Conservation (phyloP, 495 filamentous ascomycete species). For the Monascus purpureus region DNA sequence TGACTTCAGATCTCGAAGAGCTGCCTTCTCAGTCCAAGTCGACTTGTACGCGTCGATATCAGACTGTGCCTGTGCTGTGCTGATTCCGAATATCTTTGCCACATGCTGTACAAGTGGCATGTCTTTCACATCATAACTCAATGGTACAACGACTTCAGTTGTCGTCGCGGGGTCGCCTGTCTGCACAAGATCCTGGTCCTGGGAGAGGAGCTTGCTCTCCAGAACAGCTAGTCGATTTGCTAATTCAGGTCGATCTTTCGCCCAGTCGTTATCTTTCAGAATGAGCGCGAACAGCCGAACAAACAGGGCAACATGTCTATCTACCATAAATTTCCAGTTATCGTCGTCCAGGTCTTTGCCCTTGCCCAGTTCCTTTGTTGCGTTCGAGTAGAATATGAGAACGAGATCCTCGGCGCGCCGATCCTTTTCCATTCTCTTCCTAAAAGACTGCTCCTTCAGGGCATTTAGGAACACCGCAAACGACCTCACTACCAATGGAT, state of each 20-base stretch:
- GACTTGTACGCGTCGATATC: slow-evolving; percentile 73
- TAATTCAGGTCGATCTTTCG: slow-evolving; percentile 69
- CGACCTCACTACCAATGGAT: slow-evolving; percentile 60
- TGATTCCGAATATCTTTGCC: slow-evolving; percentile 66
- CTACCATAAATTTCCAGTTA: slow-evolving; percentile 82
- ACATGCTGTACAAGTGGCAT: slow-evolving; percentile 90
- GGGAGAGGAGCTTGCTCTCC: slow-evolving; percentile 87
- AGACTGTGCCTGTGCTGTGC: slow-evolving; percentile 59
- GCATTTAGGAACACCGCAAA: slow-evolving; percentile 72
- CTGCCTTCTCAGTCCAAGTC: slow-evolving; percentile 81
- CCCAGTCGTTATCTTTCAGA: slow-evolving; percentile 67
- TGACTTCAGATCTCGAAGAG: slow-evolving; percentile 77
- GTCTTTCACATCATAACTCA: slow-evolving; percentile 87
- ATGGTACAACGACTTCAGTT: slow-evolving; percentile 63
- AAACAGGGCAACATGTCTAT: slow-evolving; percentile 90
- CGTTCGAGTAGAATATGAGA: slow-evolving; percentile 81
- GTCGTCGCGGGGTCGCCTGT: slow-evolving; percentile 41
- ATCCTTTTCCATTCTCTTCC: slow-evolving; percentile 79
- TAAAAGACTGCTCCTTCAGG: slow-evolving; percentile 57
- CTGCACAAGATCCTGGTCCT: slow-evolving; percentile 73
- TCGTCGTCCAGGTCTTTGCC: slow-evolving; percentile 74
- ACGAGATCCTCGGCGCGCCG: slow-evolving; percentile 81
- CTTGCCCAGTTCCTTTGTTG: slow-evolving; percentile 73
- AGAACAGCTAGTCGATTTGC: slow-evolving; percentile 61
- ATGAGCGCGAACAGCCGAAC: slow-evolving; percentile 72